Percentiles rank a stretch among this genome's conserved stretches.
Conservation (phyloP, 2,329 filamentous ascomycete genomes). For the Seiridium cupressi region DNA sequence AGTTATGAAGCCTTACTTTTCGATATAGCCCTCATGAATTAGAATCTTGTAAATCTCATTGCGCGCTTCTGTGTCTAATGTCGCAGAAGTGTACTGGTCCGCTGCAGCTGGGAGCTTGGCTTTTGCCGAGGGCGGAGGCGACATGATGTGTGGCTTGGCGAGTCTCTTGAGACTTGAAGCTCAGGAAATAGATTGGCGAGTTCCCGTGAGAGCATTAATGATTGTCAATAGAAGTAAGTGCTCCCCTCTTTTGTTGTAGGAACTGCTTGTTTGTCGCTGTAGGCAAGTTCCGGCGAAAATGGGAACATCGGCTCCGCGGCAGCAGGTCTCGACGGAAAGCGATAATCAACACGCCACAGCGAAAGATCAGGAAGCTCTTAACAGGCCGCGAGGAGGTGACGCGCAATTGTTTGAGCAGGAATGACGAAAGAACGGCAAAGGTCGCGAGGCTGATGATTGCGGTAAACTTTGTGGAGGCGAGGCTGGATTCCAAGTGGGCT, state of each 20-base stretch:
- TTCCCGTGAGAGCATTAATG: background rate
- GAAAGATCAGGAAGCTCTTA: background rate
- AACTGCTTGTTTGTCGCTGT: too few relatives aligned
- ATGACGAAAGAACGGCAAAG: background rate
- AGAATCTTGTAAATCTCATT: conserved; percentile 61
- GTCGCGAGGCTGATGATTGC: background rate
- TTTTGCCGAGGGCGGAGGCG: conserved; percentile 49
- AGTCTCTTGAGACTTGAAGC: background rate
- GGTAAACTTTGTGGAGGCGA: background rate
- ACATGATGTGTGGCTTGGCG: conserved; percentile 31
- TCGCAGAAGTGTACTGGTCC: conserved; percentile 59
- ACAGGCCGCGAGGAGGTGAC: background rate
- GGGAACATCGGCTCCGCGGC: background rate
- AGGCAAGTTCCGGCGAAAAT: too few relatives aligned
- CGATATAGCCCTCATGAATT: conserved; percentile 57
- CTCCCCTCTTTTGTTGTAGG: too few relatives aligned
- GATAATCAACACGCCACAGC: background rate
- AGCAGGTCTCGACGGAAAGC: background rate
- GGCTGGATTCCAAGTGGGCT: background rate
- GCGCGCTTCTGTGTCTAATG: conserved; percentile 59
- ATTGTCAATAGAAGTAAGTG: too few relatives aligned
- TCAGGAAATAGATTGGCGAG: background rate
- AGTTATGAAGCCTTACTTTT: conserved; percentile 41
- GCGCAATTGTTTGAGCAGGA: background rate
- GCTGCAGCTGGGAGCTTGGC: conserved; percentile 60